Evolutionary conservation across 768 basidiomycete genomes (phyloP).

Genomic region (Suillus fuscotomentosus): DNA sequence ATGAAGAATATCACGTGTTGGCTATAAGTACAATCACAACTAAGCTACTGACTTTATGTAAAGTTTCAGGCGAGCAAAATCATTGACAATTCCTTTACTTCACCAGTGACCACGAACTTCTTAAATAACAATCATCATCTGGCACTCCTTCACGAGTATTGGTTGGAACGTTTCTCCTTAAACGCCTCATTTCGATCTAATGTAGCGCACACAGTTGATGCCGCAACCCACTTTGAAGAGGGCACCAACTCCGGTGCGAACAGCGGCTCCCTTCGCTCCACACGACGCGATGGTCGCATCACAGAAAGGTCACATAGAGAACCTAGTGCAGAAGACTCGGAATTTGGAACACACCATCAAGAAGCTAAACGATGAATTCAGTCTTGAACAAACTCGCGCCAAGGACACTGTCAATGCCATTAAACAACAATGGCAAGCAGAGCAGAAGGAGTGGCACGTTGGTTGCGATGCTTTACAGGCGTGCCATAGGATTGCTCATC

Average conservation of each 20-base stretch:
- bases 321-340: conserved; percentile 68
- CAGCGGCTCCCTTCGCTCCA: conserved; percentile 23
- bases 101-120: background rate
- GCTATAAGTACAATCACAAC: too few relatives aligned
- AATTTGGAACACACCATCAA: conserved; percentile 61
- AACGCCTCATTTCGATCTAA: background rate
- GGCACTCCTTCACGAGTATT: background rate
- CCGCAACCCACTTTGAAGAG: conserved; percentile 1
- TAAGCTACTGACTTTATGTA: too few relatives aligned
- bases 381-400: conserved; percentile 40
- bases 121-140: background rate
- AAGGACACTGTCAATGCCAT: conserved; percentile 28
- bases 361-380: conserved; percentile 50
- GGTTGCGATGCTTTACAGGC: conserved; percentile 63
- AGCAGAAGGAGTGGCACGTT: conserved; percentile 58
- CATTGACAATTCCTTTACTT: too few relatives aligned
- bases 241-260: conserved; percentile 9
- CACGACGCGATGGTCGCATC: conserved; percentile 53
- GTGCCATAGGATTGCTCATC: conserved; percentile 64
- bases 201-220: background rate
- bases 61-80: background rate
- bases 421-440: conserved; percentile 45
- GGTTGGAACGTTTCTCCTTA: background rate
- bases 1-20: too few relatives aligned
- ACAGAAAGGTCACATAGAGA: conserved; percentile 67